Percentiles rank a stretch among this genome's conserved stretches.
These are phyloP conservation scores for Magnaporthiopsis rhizophila DNA, from an alignment of 2,329 filamentous ascomycete species.

Conservation along the genomic window DNA sequence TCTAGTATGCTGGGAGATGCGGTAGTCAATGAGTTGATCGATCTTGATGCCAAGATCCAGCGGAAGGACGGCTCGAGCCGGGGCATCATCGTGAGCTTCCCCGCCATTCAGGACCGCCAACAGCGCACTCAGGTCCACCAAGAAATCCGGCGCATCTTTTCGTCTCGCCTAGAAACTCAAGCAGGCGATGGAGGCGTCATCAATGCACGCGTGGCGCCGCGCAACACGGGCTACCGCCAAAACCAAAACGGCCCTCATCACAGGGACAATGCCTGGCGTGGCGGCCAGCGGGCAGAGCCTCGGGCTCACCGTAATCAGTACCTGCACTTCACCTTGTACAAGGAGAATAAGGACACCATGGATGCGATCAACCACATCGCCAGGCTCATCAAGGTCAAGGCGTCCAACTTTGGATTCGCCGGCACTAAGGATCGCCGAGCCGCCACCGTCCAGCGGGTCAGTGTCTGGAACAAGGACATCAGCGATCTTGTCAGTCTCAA, in stretches of 20 bases:
- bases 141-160: conserved; percentile 70
- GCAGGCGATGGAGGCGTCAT: conserved; percentile 53
- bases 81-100: conserved; percentile 29
- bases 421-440: conserved; percentile 88
- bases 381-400: conserved; percentile 64
- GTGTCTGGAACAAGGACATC: conserved; percentile 44
- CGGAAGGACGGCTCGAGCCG: conserved; percentile 20
- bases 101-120: conserved; percentile 34
- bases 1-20: conserved; percentile 28
- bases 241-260: conserved; percentile 12
- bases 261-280: conserved; percentile 15
- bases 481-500: conserved; percentile 60
- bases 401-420: conserved; percentile 65
- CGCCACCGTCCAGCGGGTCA: conserved; percentile 76
- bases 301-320: conserved; percentile 54
- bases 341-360: conserved; percentile 97
- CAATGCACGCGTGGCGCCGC: conserved; percentile 41
- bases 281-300: conserved; percentile 18
- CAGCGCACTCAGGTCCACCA: conserved; percentile 42
- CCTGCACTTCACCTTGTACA: conserved; percentile 86
- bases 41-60: conserved; percentile 30
- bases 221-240: conserved; percentile 6
- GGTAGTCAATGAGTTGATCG: conserved; percentile 32
- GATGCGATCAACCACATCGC: conserved; percentile 74
- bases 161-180: conserved; percentile 66